A percentile compares a stretch with the other conserved stretches of the same genome.
phyloP scores from a whole-genome alignment of 2,329 filamentous ascomycete genomes.

The Pseudocercospora crystallina region DNA sequence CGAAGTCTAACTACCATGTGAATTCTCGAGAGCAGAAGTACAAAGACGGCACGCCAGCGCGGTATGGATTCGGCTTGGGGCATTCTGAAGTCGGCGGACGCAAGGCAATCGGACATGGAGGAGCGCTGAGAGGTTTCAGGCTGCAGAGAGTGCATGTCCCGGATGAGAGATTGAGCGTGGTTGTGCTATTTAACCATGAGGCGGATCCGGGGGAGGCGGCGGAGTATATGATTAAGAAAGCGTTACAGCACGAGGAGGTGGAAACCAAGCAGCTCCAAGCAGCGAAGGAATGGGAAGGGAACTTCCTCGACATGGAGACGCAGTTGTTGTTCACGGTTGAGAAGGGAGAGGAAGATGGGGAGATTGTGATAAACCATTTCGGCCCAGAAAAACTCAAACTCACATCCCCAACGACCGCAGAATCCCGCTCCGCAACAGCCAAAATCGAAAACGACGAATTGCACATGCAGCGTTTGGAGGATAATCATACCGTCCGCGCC shows the following conservation, averaged over 20 bases:
- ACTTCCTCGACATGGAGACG: constrained; percentile 41
- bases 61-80: constrained; percentile 42
- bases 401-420: constrained; percentile 15
- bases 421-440: constrained; percentile 29
- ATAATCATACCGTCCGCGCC: constrained; percentile 23
- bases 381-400: constrained; percentile 9
- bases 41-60: constrained; percentile 37
- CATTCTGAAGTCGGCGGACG: constrained; percentile 30
- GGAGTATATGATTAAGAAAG: constrained; percentile 34
- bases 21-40: constrained; percentile 33
- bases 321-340: constrained; percentile 35
- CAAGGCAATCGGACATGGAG: constrained; percentile 40
- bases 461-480: constrained; percentile 18
- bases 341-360: constrained; percentile 22
- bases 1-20: constrained; percentile 37
- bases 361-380: constrained; percentile 14
- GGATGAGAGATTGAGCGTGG: constrained; percentile 38
- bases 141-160: constrained; percentile 39
- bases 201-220: constrained; percentile 29
- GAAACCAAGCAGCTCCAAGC: background rate
- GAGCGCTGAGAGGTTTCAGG: constrained; percentile 45
- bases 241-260: constrained; percentile 30
- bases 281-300: constrained; percentile 34
- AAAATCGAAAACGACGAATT: constrained; percentile 34
- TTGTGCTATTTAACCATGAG: constrained; percentile 45